Evolutionary conservation across 164 flowering plant species (phyloP), one percentile per base, ranked within the genome.

Genomic region (Kalanchoe fedtschenkoi): DNA sequence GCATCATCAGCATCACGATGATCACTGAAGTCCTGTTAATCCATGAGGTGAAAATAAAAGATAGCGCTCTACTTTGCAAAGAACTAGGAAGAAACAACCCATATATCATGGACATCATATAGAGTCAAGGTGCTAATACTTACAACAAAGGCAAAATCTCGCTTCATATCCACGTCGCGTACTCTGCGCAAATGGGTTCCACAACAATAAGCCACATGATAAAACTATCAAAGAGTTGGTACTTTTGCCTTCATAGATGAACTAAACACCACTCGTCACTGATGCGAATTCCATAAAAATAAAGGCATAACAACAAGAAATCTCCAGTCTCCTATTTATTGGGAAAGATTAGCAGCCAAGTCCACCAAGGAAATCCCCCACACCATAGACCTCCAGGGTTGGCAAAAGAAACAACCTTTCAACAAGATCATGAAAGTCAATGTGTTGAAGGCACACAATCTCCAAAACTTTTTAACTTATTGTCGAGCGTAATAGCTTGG

Each of bases 141-240:
- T 88, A 86, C 96, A 72, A 89, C 73, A 57, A 89, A 89, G 59
- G 96, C 96, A 61, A 75, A 86, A 71, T 89, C 96, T 55, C 76
- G 79, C 92, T 88, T 88, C 88, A 88, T 68, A 74, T 86, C 96
- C 89, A 88, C 96, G 76, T 88, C 92, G 43, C 90, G 96, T 72
- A 88, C 86, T 88, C 96, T 88, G 96, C 90, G 87, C 66, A 84
- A 85, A 86, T 38, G 77, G 82, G 75, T 83, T 77, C 87, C 90
- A 86, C 72, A 89, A 89, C 79, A 84, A 78, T 86, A 84, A 86
- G 89, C 78, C 76, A 82, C 81, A 76, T 74, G 80, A 75, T 72
- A 71, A 62, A 76, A 86, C 81, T 76, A 78, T 69, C 34, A 67
- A 42, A 42, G 46, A 42, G 17, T 1, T 78, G 87, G 73, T 71